These are phyloP conservation scores for Ophiostoma piceae DNA, from an alignment of 2,329 filamentous ascomycete genomes.

Conservation along the genomic window DNA sequence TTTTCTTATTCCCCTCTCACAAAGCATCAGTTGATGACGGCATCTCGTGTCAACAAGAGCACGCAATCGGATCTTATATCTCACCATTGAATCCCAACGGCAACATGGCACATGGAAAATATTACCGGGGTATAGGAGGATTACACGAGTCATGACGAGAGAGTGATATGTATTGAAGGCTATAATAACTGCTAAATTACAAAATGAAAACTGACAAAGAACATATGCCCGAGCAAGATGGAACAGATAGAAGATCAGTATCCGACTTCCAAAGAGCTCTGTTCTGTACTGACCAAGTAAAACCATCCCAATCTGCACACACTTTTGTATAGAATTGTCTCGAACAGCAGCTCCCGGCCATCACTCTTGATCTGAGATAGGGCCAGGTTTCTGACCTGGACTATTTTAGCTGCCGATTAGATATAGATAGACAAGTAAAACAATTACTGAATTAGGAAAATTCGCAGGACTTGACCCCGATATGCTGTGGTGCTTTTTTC, in stretches of 20 bases:
- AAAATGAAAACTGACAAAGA: not conserved
- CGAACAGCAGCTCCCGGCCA: not conserved
- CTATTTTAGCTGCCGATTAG: not conserved
- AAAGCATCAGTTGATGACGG: conserved; percentile 40
- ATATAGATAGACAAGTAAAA: not conserved
- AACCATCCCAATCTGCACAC: not conserved
- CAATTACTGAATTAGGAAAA: not conserved
- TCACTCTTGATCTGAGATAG: not conserved
- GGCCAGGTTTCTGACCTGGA: not conserved
- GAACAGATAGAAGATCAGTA: not conserved
- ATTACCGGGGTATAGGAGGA: not conserved
- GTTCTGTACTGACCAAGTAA: not conserved
- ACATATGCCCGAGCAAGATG: not conserved
- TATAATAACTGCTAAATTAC: not conserved
- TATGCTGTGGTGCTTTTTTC: not conserved
- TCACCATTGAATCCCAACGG: conserved; percentile 29
- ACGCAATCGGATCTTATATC: conserved; percentile 14
- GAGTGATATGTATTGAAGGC: not conserved
- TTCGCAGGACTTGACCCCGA: not conserved
- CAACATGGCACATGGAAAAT: not conserved
- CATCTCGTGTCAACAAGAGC: conserved; percentile 2
- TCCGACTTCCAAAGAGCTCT: too few species aligned
- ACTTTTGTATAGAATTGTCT: not conserved
- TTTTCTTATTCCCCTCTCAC: conserved; percentile 79
- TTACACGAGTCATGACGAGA: conserved; percentile 5